Base-by-base conservation (phyloP, 306 rosid species). In the Prosopis cineraria region DNA sequence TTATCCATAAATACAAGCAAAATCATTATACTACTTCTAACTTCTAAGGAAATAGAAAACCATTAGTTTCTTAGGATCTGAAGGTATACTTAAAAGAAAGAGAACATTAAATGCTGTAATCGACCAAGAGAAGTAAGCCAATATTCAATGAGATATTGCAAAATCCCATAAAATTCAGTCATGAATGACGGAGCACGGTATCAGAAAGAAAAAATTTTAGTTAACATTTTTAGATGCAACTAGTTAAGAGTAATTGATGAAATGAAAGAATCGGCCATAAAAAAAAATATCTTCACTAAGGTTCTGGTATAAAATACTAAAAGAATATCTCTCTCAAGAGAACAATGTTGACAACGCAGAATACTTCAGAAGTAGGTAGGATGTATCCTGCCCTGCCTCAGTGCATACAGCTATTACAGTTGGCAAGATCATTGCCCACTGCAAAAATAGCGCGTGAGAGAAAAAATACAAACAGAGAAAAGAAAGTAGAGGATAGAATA, bases 341-440 rank as follows among this genome's bases (percentile, higher is more conserved):
- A 84, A 40, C 74, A 69, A 63, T 10, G 44, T 50, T 47, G 83
- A 68, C 75, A 84, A 73, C 74, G 53, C 16, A 76, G 47, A 68
- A 62, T 75, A 73, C 73, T 36, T 55, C 24, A 73, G 81, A 77
- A 72, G 81, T 74, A 59, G 80, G 72, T 74, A 74, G 34, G 65
- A 63, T 77, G 30, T 39, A 31, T 40, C 70, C 20, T 48, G 83
- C 74, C 67, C 16, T 41, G 83, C 74, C 41, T 24, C 58, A 22
- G 19, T 33, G 80, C 68, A 17, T 64, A 88, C 88, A 83, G 87
- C 87, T 86, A 85, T 78, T 75, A 43, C 81, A 82, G 82, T 80
- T 76, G 85, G 78, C 86, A 72, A 67, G 62, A 58, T 72, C 73
- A 66, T 77, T 79, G 72, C 29, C 50, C 45, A 22, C 33, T 10